phyloP scores from a whole-genome alignment of 2,329 filamentous ascomycete genomes.

The Calonectria naviculata region DNA sequence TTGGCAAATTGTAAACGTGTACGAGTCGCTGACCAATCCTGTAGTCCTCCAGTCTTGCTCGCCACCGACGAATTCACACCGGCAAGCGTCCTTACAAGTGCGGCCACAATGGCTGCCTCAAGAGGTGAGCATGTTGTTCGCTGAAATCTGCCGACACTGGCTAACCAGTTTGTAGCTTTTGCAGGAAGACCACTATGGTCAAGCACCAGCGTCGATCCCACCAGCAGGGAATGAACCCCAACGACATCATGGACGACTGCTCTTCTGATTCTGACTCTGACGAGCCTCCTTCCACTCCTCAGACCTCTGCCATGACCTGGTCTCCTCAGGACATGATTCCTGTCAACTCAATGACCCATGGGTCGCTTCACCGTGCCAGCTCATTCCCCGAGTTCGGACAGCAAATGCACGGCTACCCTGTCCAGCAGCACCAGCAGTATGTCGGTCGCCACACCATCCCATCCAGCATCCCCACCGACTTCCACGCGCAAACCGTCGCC shows the following conservation, averaged over 20 bases:
- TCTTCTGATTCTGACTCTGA: constrained; percentile 68
- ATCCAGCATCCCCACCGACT: constrained; percentile 54
- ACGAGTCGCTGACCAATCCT: constrained; percentile 18
- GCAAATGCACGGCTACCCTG: constrained; percentile 53
- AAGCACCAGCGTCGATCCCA: constrained; percentile 74
- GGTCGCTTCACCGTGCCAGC: constrained; percentile 60
- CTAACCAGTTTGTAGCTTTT: constrained; percentile 65
- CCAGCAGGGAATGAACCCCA: constrained; percentile 66
- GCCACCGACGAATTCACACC: constrained; percentile 74
- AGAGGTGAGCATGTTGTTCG: constrained; percentile 59
- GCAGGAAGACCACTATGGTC: constrained; percentile 78
- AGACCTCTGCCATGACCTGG: constrained; percentile 64
- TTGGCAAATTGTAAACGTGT: background rate
- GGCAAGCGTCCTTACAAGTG: constrained; percentile 76
- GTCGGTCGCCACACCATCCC: constrained; percentile 60
- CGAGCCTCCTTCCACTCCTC: constrained; percentile 69
- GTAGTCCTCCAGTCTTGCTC: constrained; percentile 73
- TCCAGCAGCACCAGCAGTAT: constrained; percentile 54
- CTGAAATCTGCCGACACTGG: background rate
- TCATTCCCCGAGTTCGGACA: constrained; percentile 67
- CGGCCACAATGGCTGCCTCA: constrained; percentile 69
- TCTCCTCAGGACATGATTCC: constrained; percentile 55
- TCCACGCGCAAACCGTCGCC: constrained; percentile 53
- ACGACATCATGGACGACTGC: constrained; percentile 64
- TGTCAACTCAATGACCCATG: constrained; percentile 50